Evolutionary conservation across 768 basidiomycete genomes (phyloP).

Genomic region (Tulasnella sp.): DNA sequence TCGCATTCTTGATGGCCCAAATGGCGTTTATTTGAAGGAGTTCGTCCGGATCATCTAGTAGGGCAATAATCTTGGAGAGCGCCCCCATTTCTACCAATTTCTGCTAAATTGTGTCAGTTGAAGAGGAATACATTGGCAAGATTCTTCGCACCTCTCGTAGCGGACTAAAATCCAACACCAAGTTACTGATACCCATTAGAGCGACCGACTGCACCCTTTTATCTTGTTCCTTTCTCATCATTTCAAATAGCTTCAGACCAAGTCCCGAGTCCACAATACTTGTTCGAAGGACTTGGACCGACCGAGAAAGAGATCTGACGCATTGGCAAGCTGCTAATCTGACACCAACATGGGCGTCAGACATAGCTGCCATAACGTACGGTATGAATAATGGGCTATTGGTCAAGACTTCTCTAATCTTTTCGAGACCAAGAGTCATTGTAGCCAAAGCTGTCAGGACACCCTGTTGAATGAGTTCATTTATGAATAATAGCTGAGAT

Average conservation of each 20-base stretch:
- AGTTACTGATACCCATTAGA: conserved; percentile 65
- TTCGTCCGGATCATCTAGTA: conserved; percentile 42
- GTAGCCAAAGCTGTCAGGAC: conserved; percentile 61
- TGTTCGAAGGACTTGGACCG: conserved; percentile 67
- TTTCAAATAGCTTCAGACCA: conserved; percentile 52
- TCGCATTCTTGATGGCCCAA: conserved; percentile 83
- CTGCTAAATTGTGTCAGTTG: conserved; percentile 26
- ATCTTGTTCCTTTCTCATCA: conserved; percentile 50
- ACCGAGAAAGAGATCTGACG: conserved; percentile 64
- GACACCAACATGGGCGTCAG: conserved; percentile 55
- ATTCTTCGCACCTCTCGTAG: conserved; percentile 44
- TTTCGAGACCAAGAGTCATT: conserved; percentile 57
- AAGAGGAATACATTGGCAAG: not conserved
- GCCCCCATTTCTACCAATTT: conserved; percentile 55
- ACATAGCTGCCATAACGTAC: conserved; percentile 40
- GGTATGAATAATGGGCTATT: conserved; percentile 39
- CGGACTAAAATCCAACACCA: conserved; percentile 78
- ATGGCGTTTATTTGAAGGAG: conserved; percentile 53
- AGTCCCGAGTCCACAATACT: conserved; percentile 73
- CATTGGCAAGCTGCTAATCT: conserved; percentile 82
- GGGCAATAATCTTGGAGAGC: conserved; percentile 46
- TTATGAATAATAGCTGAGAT: not conserved
- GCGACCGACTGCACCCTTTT: conserved; percentile 57
- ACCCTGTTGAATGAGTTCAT: conserved; percentile 34
- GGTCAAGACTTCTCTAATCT: conserved; percentile 58